Conservation (phyloP, 208 protist genomes). For the Acanthamoeba royreba region DNA sequence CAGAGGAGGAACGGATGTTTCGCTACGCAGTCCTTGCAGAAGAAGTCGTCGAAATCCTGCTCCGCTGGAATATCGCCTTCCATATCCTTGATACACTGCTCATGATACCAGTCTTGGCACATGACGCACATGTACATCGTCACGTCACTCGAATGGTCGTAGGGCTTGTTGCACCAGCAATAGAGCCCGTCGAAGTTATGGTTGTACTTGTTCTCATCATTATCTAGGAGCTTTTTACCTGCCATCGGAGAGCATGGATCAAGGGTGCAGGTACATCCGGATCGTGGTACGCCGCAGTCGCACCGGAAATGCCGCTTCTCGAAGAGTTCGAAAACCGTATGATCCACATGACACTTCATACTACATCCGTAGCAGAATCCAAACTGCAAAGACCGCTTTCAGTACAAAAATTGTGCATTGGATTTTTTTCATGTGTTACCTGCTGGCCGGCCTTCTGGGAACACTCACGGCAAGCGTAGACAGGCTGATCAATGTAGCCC, state of each 20-base stretch:
- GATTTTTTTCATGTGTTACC: background rate
- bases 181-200: conserved; percentile 35
- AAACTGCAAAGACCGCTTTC: background rate
- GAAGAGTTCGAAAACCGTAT: conserved; percentile 15
- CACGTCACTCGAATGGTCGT: background rate
- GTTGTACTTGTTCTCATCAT: conserved; percentile 26
- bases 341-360: conserved; percentile 28
- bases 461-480: background rate
- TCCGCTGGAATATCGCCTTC: background rate
- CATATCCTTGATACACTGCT: background rate
- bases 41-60: background rate
- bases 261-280: background rate
- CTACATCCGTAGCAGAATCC: conserved; percentile 10
- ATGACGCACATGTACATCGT: background rate
- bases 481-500: background rate
- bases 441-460: background rate
- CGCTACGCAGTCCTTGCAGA: background rate
- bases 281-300: background rate
- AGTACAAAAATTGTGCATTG: background rate
- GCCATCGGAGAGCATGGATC: background rate
- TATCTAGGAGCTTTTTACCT: background rate
- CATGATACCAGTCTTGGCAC: conserved; percentile 2
- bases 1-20: background rate
- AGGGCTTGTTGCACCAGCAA: conserved; percentile 11
- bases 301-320: conserved; percentile 25